phyloP scores from a whole-genome alignment of 345 rosid genomes.

The Clausena lansium region DNA sequence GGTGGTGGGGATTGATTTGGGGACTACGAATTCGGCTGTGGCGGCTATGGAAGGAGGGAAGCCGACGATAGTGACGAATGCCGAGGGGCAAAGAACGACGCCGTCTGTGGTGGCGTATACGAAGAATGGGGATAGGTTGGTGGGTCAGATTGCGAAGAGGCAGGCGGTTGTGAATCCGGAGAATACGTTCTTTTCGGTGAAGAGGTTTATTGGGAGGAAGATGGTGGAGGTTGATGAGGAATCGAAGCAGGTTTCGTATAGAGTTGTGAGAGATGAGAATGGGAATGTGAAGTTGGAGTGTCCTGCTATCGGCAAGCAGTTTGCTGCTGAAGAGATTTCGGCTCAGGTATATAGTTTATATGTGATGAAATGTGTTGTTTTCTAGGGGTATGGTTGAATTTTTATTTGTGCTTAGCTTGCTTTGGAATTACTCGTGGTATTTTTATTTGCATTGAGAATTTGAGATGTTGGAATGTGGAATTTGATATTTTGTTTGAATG shows the following conservation, averaged over 20 bases:
- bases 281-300: conserved; percentile 95
- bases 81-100: conserved; percentile 96
- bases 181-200: conserved; percentile 96
- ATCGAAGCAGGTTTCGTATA: conserved; percentile 88
- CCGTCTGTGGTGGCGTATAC: conserved; percentile 97
- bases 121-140: conserved; percentile 80
- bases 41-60: conserved; percentile 99
- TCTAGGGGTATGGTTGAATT: neutral
- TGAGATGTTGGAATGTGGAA: neutral
- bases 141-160: conserved; percentile 96
- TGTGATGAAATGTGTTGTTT: neutral
- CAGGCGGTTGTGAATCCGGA: conserved; percentile 99
- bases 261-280: conserved; percentile 81
- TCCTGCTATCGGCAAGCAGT: conserved; percentile 87
- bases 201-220: conserved; percentile 97
- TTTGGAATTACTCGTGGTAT: too few species aligned
- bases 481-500: neutral
- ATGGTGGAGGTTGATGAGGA: conserved; percentile 96
- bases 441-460: too few species aligned
- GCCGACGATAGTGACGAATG: conserved; percentile 93
- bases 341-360: conserved; percentile 65
- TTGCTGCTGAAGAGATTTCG: conserved; percentile 97
- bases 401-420: neutral
- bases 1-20: conserved; percentile 92
- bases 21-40: conserved; percentile 96